Evolutionary conservation across 352 stramenopile species (phyloP), one percentile per base, ranked within the genome.

Genomic region (Phytophthora litchii): DNA sequence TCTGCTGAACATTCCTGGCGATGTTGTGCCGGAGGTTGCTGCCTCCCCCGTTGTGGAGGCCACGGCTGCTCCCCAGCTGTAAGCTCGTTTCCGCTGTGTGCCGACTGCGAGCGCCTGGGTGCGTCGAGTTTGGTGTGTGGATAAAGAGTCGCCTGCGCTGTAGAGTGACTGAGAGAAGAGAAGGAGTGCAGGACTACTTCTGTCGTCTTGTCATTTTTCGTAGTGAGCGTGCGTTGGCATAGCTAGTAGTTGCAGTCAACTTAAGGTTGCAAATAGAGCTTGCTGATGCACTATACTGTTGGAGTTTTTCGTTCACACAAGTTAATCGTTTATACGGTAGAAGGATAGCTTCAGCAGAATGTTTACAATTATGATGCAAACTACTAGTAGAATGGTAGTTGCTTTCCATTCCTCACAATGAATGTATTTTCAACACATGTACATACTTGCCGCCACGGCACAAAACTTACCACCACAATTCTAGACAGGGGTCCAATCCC

Each of bases 1-100:
- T 71, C 60, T 98, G 57, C 89, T 99, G 63, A 96, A 97, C 64
- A 75, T 97, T 42, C 73, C 78, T 21, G 45, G 54, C 17, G 79
- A 83, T 60, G 50, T 62, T 57, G 13, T 52, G 35, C 8, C 52
- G 17, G 55, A 56, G 16, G 49, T 29, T 56, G 56, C 21, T 50
- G 53, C 54, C 31, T 52, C 40, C n/a, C 57, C 63, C 9, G 43
- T 43, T 54, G 60, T 68, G 51, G 50, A 61, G 40, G 17, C 20
- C 17, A 59, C 57, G 53, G 52, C 41, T 40, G 53, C 43, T 57
- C 62, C 63, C 2, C 47, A 57, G 53, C n/a, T 76, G 38, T 76
- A 76, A 72, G 49, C 43, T 70, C 41, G 17, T 41, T 65, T 55
- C 44, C 16, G 14, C 16, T 59, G 40, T 43, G 13, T 41, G 31